phyloP scores from a whole-genome alignment of 257 asterid genomes.

The Ophiorrhiza pumila region DNA sequence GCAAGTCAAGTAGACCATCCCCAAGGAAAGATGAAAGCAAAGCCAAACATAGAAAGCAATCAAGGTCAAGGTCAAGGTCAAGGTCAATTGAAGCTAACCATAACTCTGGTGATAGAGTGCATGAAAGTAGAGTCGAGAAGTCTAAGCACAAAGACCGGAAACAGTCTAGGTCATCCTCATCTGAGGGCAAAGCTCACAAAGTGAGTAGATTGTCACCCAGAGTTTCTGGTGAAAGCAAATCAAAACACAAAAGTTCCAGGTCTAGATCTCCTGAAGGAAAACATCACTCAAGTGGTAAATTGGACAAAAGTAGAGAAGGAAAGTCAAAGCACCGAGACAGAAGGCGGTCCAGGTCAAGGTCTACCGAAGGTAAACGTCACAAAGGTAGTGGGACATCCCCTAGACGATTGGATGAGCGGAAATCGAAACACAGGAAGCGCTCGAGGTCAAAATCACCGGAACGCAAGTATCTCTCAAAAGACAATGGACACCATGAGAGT shows the following conservation, averaged over 20 bases:
- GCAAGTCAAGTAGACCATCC: conserved; percentile 55
- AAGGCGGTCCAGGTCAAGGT: conserved; percentile 43
- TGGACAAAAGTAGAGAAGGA: conserved; percentile 54
- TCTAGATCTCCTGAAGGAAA: conserved; percentile 59
- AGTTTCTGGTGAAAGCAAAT: conserved; percentile 50
- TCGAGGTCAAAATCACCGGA: conserved; percentile 59
- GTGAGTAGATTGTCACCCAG: conserved; percentile 40
- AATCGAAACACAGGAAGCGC: conserved; percentile 51
- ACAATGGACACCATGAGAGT: conserved; percentile 34
- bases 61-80: conserved; percentile 76
- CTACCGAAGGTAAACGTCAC: conserved; percentile 26
- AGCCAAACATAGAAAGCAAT: conserved; percentile 58
- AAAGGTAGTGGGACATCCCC: conserved; percentile 36
- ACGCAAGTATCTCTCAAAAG: conserved; percentile 25
- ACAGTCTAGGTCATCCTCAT: conserved; percentile 56
- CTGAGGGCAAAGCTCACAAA: conserved; percentile 38
- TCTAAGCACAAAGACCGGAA: conserved; percentile 45
- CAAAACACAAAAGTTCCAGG: conserved; percentile 53
- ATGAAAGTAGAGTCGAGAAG: conserved; percentile 44
- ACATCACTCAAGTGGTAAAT: conserved; percentile 39
- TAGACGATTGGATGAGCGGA: conserved; percentile 43
- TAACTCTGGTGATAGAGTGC: conserved; percentile 49
- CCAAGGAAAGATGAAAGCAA: conserved; percentile 56
- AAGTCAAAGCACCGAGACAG: conserved; percentile 48
- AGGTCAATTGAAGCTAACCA: conserved; percentile 60